Base-by-base conservation (phyloP, 148 eudicot genomes). In the Silene latifolia region DNA sequence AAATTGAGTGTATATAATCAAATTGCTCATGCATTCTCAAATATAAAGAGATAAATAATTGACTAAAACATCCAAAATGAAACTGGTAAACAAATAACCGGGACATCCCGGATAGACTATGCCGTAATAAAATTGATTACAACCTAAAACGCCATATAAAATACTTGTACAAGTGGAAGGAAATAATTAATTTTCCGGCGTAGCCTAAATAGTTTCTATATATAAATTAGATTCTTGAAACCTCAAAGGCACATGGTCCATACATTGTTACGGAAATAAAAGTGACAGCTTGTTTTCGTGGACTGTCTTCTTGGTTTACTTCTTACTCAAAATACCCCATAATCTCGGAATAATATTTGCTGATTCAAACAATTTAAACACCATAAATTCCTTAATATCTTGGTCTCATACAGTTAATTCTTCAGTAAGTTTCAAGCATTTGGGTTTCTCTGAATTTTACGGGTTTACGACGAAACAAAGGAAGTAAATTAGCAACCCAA, bases 191-290 rank as follows among this genome's bases (percentile, higher is more conserved):
- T 27, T 64, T 20, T 17, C 17, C 47, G 44, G 44, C 44, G 44
- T 32, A 60, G 15, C 29, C 21, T 21, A 60, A 56, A 15, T 6
- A 14, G 5, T 14, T 15, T 15, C n/a, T n/a, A 63, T 75, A 63
- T 75, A 75, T 75, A 75, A 65, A 66, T 20, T 7, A 18, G 54
- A 39, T 39, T 39, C 44, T 39, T 32, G 53, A 12, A 4, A n/a
- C 77, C 72, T 57, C 58, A 21, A 76, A 24, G 57, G 10, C 79
- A 76, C 73, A 51, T 44, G 66, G 54, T 46, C 59, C 58, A 46
- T 23, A 51, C 56, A 15, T 20, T 32, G 9, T 5, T 60, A 29
- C 11, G 51, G 51, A 13, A 58, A 57, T 19, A 57, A 72, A 72
- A 39, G 44, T 39, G 20, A 47, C 54, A 72, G 32, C 64, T 39